Percentiles rank a stretch among this genome's conserved stretches.
Evolutionary conservation across 2,329 filamentous ascomycete genomes (phyloP).

Genomic region (Lachnellula occidentalis): DNA sequence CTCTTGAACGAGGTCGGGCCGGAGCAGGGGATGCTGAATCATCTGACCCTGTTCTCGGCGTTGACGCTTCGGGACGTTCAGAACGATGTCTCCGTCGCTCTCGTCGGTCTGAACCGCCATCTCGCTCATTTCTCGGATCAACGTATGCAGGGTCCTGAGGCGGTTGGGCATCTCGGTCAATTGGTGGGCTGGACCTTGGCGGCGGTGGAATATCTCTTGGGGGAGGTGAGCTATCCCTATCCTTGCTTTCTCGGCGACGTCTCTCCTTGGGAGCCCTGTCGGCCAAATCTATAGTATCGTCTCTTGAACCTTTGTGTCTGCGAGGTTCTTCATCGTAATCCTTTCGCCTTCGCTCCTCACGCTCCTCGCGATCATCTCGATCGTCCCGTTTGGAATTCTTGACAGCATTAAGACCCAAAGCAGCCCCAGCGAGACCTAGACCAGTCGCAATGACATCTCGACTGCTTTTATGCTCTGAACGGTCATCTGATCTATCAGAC

Average conservation of each 20-base stretch:
- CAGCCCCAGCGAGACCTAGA: constrained; percentile 30
- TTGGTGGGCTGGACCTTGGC: constrained; percentile 2
- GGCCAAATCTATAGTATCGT: constrained; percentile 20
- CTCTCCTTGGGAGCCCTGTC: constrained; percentile 22
- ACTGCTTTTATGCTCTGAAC: constrained; percentile 21
- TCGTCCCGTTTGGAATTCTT: constrained; percentile 23
- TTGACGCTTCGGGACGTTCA: constrained; percentile 7
- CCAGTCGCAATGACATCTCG: constrained; percentile 28
- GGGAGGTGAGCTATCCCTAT: constrained; percentile 5
- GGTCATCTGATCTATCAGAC: constrained; percentile 12
- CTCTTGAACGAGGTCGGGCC: constrained; percentile 5
- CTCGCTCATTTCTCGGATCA: constrained; percentile 23
- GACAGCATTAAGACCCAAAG: constrained; percentile 27
- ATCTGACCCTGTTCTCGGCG: constrained; percentile 17
- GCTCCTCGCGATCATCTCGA: constrained; percentile 24
- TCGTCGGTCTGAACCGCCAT: constrained; percentile 9
- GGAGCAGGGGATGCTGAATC: constrained; percentile 24
- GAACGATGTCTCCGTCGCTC: constrained; percentile 12
- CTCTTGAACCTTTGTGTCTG: constrained; percentile 19
- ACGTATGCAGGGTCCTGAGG: constrained; percentile 12
- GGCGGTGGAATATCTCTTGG: constrained; percentile 3
- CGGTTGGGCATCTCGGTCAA: not conserved
- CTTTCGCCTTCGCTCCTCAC: constrained; percentile 21
- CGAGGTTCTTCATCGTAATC: constrained; percentile 28
- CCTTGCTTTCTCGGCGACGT: constrained; percentile 17